Percentiles rank a stretch among this genome's conserved stretches.
Evolutionary conservation across 75 land plant species (phyloP).

Genomic region (Isoetes taiwanensis): DNA sequence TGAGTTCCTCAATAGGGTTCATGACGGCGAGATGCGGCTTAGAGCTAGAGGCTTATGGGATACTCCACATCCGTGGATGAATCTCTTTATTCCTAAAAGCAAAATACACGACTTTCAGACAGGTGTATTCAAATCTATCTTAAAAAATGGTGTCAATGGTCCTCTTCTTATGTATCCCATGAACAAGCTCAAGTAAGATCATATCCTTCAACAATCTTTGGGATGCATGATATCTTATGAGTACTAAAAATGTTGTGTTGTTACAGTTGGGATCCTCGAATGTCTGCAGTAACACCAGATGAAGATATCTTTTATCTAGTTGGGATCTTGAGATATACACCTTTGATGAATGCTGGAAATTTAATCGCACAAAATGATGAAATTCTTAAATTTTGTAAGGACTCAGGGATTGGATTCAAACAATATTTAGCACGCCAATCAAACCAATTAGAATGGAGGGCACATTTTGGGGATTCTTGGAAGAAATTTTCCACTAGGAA

Average conservation of each 20-base stretch:
- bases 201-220: too few species aligned
- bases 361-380: neutral
- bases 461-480: slow-evolving; percentile 33
- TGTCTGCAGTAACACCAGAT: slow-evolving; percentile 7
- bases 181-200: slow-evolving; percentile 46
- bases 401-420: slow-evolving; percentile 12
- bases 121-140: slow-evolving; percentile 49
- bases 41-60: slow-evolving; percentile 75
- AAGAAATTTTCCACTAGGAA: slow-evolving; percentile 16
- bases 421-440: slow-evolving; percentile 23
- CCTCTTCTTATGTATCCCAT: slow-evolving; percentile 73
- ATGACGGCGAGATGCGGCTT: slow-evolving; percentile 59
- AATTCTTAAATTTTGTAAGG: neutral
- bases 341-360: neutral
- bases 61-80: slow-evolving; percentile 88
- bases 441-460: slow-evolving; percentile 12
- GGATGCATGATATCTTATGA: too few species aligned
- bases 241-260: too few species aligned
- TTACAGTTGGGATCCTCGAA: slow-evolving; percentile 12
- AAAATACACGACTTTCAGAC: slow-evolving; percentile 50
- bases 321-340: neutral
- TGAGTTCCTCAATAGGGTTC: slow-evolving; percentile 80
- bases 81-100: slow-evolving; percentile 63
- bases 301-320: slow-evolving; percentile 12
- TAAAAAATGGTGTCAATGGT: slow-evolving; percentile 39